Conservation (phyloP, 768 basidiomycete species). For the Lactarius quietus region DNA sequence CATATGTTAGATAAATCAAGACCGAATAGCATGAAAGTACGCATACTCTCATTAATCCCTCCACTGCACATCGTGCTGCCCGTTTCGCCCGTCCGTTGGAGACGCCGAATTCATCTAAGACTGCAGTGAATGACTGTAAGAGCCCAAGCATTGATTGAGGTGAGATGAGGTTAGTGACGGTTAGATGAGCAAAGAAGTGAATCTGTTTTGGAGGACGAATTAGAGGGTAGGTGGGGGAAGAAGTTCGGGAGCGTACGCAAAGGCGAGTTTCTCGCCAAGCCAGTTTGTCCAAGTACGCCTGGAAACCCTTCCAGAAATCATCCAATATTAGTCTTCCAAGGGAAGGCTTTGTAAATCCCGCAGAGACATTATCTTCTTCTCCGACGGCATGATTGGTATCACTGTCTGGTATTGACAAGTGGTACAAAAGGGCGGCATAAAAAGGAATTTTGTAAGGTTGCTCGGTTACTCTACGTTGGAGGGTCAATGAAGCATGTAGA, state of each 20-base stretch:
- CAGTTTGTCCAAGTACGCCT: slow-evolving; percentile 80
- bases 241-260: slow-evolving; percentile 53
- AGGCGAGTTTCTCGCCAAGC: slow-evolving; percentile 89
- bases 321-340: slow-evolving; percentile 73
- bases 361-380: slow-evolving; percentile 33
- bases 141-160: slow-evolving; percentile 75
- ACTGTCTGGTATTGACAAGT: slow-evolving; percentile 49
- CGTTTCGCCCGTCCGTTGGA: slow-evolving; percentile 81
- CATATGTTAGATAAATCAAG: neutral
- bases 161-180: slow-evolving; percentile 70
- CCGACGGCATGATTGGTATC: slow-evolving; percentile 32
- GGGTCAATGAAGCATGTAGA: slow-evolving; percentile 19
- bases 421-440: slow-evolving; percentile 76
- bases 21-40: neutral
- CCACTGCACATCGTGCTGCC: slow-evolving; percentile 76
- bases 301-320: slow-evolving; percentile 90
- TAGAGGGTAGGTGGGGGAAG: neutral
- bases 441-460: slow-evolving; percentile 92
- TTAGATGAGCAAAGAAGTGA: slow-evolving; percentile 89
- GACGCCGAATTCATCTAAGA: slow-evolving; percentile 86
- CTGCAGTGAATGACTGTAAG: slow-evolving; percentile 78
- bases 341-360: slow-evolving; percentile 34
- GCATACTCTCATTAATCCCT: slow-evolving; percentile 71
- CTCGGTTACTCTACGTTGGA: slow-evolving; percentile 67
- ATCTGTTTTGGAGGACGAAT: slow-evolving; percentile 48